These are phyloP conservation scores for Posidonia oceanica DNA, from an alignment of 116 monocot genomes.

Conservation along the genomic window DNA sequence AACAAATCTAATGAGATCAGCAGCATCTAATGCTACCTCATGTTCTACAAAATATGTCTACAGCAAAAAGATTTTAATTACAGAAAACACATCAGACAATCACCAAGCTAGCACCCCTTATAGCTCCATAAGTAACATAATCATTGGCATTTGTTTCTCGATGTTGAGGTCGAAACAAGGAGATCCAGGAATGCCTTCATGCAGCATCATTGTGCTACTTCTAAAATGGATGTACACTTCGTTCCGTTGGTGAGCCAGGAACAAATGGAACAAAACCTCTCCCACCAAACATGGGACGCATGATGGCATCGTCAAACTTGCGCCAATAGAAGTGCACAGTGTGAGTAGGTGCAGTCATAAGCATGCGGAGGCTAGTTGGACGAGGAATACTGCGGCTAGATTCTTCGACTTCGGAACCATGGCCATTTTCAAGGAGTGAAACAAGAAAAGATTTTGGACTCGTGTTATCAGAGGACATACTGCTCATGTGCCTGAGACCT, in stretches of 20 bases:
- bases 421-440: constrained; percentile 29
- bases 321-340: constrained; percentile 92
- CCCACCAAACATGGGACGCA: constrained; percentile 91
- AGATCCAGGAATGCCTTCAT: too few species aligned
- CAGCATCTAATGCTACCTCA: too few species aligned
- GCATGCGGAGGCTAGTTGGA: constrained; percentile 59
- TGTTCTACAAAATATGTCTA: too few species aligned
- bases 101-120: too few species aligned
- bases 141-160: too few species aligned
- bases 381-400: constrained; percentile 14
- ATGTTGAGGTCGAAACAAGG: too few species aligned
- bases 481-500: constrained; percentile 11
- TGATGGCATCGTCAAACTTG: constrained; percentile 75
- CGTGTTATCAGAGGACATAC: constrained; percentile 44
- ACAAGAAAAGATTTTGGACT: constrained; percentile 51
- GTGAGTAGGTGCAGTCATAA: constrained; percentile 43
- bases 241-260: constrained; percentile 68
- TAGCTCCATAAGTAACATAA: too few species aligned
- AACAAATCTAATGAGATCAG: too few species aligned
- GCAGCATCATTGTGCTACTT: too few species aligned
- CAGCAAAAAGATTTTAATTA: too few species aligned
- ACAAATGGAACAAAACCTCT: constrained; percentile 71
- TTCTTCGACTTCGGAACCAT: constrained; percentile 26
- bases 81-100: too few species aligned
- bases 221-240: constrained; percentile 14